Conservation (phyloP, 805 yeast genomes). For the Candida orba region DNA sequence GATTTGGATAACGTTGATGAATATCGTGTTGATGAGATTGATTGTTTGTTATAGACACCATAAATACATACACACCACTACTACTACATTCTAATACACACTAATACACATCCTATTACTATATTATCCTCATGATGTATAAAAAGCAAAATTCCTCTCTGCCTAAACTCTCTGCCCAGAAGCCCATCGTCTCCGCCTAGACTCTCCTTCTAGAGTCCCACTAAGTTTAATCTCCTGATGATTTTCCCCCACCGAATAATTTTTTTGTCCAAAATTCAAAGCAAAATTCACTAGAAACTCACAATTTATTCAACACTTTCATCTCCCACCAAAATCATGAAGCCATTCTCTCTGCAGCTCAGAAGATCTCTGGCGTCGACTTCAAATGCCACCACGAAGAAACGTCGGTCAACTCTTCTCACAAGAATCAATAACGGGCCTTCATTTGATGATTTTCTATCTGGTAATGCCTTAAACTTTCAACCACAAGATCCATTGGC, state of each 20-base stretch:
- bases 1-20: constrained; percentile 51
- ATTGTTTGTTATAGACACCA: constrained; percentile 20
- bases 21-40: constrained; percentile 34
- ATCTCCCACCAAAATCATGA: neutral
- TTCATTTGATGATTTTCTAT: constrained; percentile 83
- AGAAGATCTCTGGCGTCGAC: constrained; percentile 5
- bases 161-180: neutral
- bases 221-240: neutral
- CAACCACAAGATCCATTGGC: constrained; percentile 67
- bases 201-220: neutral
- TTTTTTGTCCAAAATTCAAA: no score
- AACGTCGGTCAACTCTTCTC: constrained; percentile 4
- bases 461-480: constrained; percentile 64
- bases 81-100: no score
- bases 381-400: constrained; percentile 1
- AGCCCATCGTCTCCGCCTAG: neutral
- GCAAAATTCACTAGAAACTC: no score
- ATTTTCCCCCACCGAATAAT: no score
- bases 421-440: constrained; percentile 67
- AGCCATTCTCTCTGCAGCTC: neutral
- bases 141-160: neutral
- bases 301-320: neutral
- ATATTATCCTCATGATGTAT: neutral
- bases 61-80: neutral
- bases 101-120: neutral